These are phyloP conservation scores for Neurospora cerealis DNA, from an alignment of 495 filamentous ascomycete species.

Conservation along the genomic window DNA sequence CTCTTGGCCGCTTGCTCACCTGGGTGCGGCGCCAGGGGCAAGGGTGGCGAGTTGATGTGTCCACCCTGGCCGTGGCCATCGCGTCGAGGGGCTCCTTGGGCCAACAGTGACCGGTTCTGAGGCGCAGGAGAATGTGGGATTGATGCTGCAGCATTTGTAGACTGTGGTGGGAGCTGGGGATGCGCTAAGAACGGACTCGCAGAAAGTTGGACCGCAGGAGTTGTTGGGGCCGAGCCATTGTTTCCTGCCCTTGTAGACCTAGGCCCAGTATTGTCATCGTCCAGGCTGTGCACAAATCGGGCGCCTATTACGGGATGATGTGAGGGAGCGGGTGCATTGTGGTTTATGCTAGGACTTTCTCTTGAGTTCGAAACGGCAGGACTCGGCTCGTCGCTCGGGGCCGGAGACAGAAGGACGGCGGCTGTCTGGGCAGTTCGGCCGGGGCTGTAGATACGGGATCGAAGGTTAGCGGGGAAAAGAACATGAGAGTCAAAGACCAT, in stretches of 20 bases:
- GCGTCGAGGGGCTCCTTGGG: not conserved
- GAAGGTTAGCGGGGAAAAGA: not conserved
- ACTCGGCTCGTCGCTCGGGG: slow-evolving; percentile 45
- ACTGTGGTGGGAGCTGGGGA: not conserved
- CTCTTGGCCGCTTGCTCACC: not conserved
- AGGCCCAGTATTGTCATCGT: not conserved
- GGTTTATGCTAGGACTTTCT: slow-evolving; percentile 19
- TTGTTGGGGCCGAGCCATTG: not conserved
- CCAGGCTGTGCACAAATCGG: slow-evolving; percentile 14
- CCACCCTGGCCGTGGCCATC: not conserved
- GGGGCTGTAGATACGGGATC: not conserved
- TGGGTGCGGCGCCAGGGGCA: not conserved
- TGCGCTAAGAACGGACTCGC: not conserved
- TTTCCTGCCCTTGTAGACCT: not conserved
- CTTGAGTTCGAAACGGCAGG: slow-evolving; percentile 21
- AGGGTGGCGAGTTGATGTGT: not conserved
- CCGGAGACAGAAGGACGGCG: slow-evolving; percentile 42
- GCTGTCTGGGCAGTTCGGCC: slow-evolving; percentile 4
- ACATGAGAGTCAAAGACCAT: not conserved
- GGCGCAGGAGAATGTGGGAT: not conserved
- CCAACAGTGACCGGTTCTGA: not conserved
- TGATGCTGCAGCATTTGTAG: not conserved
- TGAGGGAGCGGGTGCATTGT: not conserved
- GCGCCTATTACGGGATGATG: slow-evolving; percentile 13
- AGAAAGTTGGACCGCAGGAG: not conserved